Base-by-base conservation (phyloP, 1,284 basidiomycete species). In the Boletellus deceptivus region DNA sequence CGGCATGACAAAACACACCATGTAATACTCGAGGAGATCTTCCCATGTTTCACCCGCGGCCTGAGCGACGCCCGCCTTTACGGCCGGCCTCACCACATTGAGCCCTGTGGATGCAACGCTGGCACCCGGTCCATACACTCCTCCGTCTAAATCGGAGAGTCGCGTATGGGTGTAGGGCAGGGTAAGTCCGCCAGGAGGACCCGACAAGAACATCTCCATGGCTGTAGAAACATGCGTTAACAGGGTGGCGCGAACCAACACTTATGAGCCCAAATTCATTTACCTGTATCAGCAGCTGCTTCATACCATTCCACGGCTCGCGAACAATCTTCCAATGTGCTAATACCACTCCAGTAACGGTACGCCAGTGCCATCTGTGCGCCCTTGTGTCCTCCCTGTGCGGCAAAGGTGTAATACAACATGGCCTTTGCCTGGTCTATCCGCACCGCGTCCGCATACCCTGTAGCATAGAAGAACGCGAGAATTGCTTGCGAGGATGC, bases 321-420 rank as follows among this genome's bases (percentile, higher is more conserved):
- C 63, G 83, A 76, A 67, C 95, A 98, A 60, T 87, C 85, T 66
- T 97, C 93, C 47, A 85, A 76, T 0, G 91, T 88, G 6, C 94
- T 92, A 53, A 99, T 95, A 0, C 97, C 97, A 24, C 88, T 87
- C 89, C 92, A 97, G 65, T 95, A 88, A n/a, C 94, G 82, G 69
- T 96, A 98, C 0, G 87, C 97, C 35, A 99, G 75, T 0, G 93
- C 84, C 90, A 96, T 94, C 67, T 95, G 89, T 0, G 96, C 90
- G 5, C 89, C 85, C 58, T 86, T 83, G 70, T 95, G 81, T 0
- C 89, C 91, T 16, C 89, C 88, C 48, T 93, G 84, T 2, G 93
- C 94, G 2, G 93, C 87, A 63, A 98, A 95, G 0, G 93, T 96
- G 67, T 95, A 93, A 67, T 98, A 92, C 0, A 98, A 74, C 52